phyloP scores from a whole-genome alignment of 495 filamentous ascomycete species.

The Amphirosellinia nigrospora region DNA sequence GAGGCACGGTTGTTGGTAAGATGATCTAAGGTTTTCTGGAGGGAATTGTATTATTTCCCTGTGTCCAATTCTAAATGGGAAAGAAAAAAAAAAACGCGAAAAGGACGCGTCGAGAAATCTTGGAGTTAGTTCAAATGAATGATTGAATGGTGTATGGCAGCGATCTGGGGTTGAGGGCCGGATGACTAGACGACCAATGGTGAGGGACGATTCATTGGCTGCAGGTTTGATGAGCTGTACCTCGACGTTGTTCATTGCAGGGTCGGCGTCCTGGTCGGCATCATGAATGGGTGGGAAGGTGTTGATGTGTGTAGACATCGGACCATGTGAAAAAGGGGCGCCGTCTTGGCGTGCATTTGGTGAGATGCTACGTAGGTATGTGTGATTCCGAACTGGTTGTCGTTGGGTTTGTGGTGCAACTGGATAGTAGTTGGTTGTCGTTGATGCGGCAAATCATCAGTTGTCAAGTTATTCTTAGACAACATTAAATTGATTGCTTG shows the following conservation, averaged over 20 bases:
- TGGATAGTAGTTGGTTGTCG: not conserved
- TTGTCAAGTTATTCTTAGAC: not conserved
- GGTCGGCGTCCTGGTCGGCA: slow-evolving; percentile 5
- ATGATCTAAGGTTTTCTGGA: not conserved
- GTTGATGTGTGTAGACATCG: slow-evolving; percentile 5
- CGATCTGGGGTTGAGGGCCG: slow-evolving; percentile 2
- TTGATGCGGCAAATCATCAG: too few relatives aligned
- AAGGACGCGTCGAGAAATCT: slow-evolving; percentile 12
- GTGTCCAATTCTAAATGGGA: not conserved
- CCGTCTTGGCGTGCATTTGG: slow-evolving; percentile 20
- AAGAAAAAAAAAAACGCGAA: not conserved
- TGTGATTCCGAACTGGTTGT: slow-evolving; percentile 13
- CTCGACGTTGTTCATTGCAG: slow-evolving; percentile 26
- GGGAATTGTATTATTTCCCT: not conserved
- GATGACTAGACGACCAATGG: slow-evolving; percentile 1
- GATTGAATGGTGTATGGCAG: not conserved
- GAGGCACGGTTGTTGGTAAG: not conserved
- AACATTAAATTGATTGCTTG: not conserved
- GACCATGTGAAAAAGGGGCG: slow-evolving; percentile 19
- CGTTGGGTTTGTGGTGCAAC: not conserved
- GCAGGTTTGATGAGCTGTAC: slow-evolving; percentile 24
- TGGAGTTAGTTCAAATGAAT: too few relatives aligned
- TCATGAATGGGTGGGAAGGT: slow-evolving; percentile 19
- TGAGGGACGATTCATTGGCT: slow-evolving; percentile 19
- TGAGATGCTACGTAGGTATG: too few relatives aligned